Evolutionary conservation across 306 rosid species (phyloP), one percentile per base, ranked within the genome.

Genomic region (Sicyos baderoa): DNA sequence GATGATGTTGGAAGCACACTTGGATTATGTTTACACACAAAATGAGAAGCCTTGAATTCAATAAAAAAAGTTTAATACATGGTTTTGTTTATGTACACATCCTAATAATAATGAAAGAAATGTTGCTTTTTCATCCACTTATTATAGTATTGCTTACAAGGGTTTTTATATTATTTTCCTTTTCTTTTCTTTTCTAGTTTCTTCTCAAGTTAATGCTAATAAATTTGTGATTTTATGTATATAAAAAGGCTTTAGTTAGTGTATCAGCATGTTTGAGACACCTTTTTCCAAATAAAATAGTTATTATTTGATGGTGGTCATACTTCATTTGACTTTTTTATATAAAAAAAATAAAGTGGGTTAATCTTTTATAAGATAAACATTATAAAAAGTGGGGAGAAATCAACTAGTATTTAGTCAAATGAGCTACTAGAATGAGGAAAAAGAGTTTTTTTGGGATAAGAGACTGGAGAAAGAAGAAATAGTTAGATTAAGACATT

Each of bases 11-110:
- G 86, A 91, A 59, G 91, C 88, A 8, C 95, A 91, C 79, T 82
- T 91, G 86, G 97, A 91, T 77, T 91, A 91, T 80, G 89, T 91
- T 63, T 86, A 91, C 76, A 91, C 95, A 44, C 93, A 91, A 58
- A 73, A 83, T 64, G 83, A 68, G 42, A 77, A 80, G 70, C 95
- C 91, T 59, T 87, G 80, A 68, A 66, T 19, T 54, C 0, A 17
- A 42, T 42, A 19, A 0, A 32, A 61, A 19, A 0, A 32, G 37
- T n/a, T 61, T 35, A 61, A 40, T 8, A 62, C 18, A 62, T 62
- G 71, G 45, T 40, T 40, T 66, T 42, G 21, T 42, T 62, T 47
- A 22, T 66, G 71, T 48, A 47, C 22, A 66, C 29, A 67, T 67
- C 42, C 53, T 23, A 67, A 67, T 40, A 67, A 23, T 22, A 48